Conservation (phyloP, 1,284 basidiomycete genomes). For the Apiotrichum brassicae region DNA sequence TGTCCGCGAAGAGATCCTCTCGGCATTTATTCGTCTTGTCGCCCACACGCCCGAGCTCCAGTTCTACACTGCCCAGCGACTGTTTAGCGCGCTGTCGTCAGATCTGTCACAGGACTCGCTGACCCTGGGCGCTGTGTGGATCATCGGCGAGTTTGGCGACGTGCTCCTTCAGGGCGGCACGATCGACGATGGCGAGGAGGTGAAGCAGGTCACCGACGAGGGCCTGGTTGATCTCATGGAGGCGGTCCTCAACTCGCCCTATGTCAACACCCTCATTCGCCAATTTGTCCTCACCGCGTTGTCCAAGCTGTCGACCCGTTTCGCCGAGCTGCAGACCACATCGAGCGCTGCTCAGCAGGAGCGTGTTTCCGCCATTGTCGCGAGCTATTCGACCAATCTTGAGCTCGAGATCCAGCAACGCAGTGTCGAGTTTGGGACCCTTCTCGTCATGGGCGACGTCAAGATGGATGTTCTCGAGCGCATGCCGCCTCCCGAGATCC, state of each 20-base stretch:
- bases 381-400: slow-evolving; percentile 70
- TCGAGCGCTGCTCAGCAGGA: slow-evolving; percentile 66
- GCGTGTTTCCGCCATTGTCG: slow-evolving; percentile 68
- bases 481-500: slow-evolving; percentile 97
- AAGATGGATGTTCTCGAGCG: slow-evolving; percentile 88
- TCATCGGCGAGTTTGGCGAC: slow-evolving; percentile 95
- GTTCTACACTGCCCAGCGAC: slow-evolving; percentile 86
- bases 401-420: slow-evolving; percentile 95
- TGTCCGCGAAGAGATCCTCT: slow-evolving; percentile 92
- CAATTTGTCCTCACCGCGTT: slow-evolving; percentile 88
- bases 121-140: slow-evolving; percentile 88
- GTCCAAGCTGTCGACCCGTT: slow-evolving; percentile 81
- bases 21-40: slow-evolving; percentile 90
- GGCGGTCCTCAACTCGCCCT: slow-evolving; percentile 86
- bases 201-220: slow-evolving; percentile 66
- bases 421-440: slow-evolving; percentile 84
- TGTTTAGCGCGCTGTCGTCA: slow-evolving; percentile 77
- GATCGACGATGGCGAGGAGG: slow-evolving; percentile 73
- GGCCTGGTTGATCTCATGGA: slow-evolving; percentile 82
- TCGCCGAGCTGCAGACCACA: slow-evolving; percentile 46
- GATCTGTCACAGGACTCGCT: slow-evolving; percentile 97
- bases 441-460: slow-evolving; percentile 67
- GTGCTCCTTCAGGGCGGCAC: slow-evolving; percentile 78
- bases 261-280: slow-evolving; percentile 81
- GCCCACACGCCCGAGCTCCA: slow-evolving; percentile 97